A percentile compares a stretch with the other conserved stretches of the same genome.
phyloP scores from a whole-genome alignment of 805 yeast species.

The Yamadazyma takamatsuzukensis region DNA sequence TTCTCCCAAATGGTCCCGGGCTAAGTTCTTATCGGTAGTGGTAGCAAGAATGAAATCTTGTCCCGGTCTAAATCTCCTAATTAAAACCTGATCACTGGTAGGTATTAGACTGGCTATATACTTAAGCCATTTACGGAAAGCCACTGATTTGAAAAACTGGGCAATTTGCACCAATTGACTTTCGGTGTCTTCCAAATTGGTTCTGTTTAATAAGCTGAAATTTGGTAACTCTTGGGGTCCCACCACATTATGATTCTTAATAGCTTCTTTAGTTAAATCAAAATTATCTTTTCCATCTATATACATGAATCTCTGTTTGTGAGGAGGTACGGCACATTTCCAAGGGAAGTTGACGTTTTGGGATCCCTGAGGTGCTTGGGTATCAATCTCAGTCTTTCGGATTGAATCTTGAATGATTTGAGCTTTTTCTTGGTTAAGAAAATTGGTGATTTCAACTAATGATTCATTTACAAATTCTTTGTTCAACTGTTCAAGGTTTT shows the following conservation, averaged over 20 bases:
- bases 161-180: constrained; percentile 50
- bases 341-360: constrained; percentile 67
- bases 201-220: constrained; percentile 34
- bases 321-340: constrained; percentile 92
- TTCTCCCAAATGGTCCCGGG: constrained; percentile 33
- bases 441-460: constrained; percentile 58
- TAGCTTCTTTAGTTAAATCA: constrained; percentile 30
- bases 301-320: constrained; percentile 82
- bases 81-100: constrained; percentile 61
- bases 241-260: constrained; percentile 24
- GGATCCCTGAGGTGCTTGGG: constrained; percentile 53
- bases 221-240: constrained; percentile 56
- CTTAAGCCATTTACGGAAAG: constrained; percentile 69
- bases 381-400: constrained; percentile 58
- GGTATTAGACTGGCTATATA: constrained; percentile 59
- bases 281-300: constrained; percentile 57
- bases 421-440: constrained; percentile 52
- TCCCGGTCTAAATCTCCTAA: constrained; percentile 93
- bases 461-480: constrained; percentile 63
- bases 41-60: constrained; percentile 92
- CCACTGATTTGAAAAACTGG: constrained; percentile 52
- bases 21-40: constrained; percentile 38
- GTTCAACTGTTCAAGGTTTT: constrained; percentile 43
- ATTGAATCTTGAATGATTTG: constrained; percentile 27
- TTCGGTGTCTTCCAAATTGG: constrained; percentile 21